These are phyloP conservation scores for Paracamarosporium sp. DNA, from an alignment of 2,329 filamentous ascomycete genomes.

Conservation along the genomic window DNA sequence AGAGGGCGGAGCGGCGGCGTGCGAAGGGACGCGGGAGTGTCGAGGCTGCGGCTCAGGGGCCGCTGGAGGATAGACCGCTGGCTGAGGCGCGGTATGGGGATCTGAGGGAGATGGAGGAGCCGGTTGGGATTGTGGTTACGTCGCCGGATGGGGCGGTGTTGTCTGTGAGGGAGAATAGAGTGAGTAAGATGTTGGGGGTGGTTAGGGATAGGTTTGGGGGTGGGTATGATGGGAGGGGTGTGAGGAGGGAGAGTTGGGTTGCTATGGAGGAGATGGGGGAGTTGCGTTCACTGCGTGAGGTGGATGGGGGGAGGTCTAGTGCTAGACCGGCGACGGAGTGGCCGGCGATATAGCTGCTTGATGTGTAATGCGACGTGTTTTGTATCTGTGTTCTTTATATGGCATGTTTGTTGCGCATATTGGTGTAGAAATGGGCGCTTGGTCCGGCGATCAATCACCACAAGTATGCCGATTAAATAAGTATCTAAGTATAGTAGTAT, in stretches of 20 bases:
- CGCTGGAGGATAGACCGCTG: neutral
- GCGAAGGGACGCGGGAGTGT: neutral
- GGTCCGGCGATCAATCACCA: no score
- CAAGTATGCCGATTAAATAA: neutral
- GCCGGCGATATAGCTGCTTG: neutral
- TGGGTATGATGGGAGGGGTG: neutral
- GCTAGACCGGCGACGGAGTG: neutral
- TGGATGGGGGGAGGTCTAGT: neutral
- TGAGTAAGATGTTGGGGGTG: constrained; percentile 1
- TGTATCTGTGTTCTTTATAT: neutral
- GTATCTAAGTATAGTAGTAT: neutral
- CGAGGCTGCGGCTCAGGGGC: neutral
- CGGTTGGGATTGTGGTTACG: neutral
- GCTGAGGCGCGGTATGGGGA: neutral
- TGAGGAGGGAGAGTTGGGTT: neutral
- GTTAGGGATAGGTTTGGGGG: neutral
- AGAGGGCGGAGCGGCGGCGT: no score
- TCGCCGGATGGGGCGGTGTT: neutral
- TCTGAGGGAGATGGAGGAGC: neutral
- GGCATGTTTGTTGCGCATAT: neutral
- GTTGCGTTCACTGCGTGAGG: neutral
- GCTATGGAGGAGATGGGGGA: neutral
- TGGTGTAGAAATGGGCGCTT: neutral
- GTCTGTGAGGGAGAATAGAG: neutral
- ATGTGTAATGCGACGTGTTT: no score